These are phyloP conservation scores for Pythium dissimile DNA, from an alignment of 352 stramenopile species.

Conservation along the genomic window DNA sequence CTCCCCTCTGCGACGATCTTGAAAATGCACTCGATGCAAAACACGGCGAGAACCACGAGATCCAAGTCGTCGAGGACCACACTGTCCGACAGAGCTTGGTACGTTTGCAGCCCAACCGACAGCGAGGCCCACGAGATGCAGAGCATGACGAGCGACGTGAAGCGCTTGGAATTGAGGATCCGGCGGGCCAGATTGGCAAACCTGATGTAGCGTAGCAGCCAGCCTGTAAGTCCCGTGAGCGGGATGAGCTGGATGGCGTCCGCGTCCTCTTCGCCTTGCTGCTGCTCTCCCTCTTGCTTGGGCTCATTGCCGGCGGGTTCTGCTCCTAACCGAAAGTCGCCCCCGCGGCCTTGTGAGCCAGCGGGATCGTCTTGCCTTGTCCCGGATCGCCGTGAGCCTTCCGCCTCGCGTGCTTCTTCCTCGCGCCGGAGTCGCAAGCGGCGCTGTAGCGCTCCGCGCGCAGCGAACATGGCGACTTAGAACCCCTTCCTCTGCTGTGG, in stretches of 20 bases:
- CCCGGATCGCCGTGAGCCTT: background rate
- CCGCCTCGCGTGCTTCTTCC: conserved; percentile 2
- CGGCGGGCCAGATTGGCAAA: conserved; percentile 37
- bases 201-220: conserved; percentile 28
- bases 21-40: conserved; percentile 69
- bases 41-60: conserved; percentile 58
- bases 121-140: conserved; percentile 79
- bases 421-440: conserved; percentile 7
- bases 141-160: conserved; percentile 68
- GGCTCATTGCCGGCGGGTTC: background rate
- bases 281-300: conserved; percentile 2
- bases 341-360: background rate
- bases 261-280: conserved; percentile 17
- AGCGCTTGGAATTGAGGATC: conserved; percentile 49
- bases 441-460: conserved; percentile 9
- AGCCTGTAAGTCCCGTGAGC: conserved; percentile 33
- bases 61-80: conserved; percentile 60
- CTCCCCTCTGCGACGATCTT: conserved; percentile 82
- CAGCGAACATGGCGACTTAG: conserved; percentile 7
- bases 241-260: conserved; percentile 32
- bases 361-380: background rate
- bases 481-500: too few relatives aligned
- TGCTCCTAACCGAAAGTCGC: too few relatives aligned
- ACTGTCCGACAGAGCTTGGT: conserved; percentile 40
- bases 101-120: conserved; percentile 80